Percentiles rank a stretch among this genome's conserved stretches.
phyloP scores from a whole-genome alignment of 1,284 basidiomycete genomes.

The Macrocystidia cucumis region DNA sequence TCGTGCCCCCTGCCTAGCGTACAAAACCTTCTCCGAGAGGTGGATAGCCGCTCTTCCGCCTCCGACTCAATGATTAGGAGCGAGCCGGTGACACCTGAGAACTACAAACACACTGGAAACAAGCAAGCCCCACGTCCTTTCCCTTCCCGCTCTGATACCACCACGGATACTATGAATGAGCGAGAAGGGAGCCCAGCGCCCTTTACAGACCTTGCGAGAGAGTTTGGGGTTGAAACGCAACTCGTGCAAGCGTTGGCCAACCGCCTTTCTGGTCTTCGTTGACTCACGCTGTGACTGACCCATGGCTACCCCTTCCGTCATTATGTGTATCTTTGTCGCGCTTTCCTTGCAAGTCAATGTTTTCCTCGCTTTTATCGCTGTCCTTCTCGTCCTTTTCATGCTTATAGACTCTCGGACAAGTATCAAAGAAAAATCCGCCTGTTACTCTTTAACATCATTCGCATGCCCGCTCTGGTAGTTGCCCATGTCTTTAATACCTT shows the following conservation, averaged over 20 bases:
- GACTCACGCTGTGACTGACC: too few species aligned
- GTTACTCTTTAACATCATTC: too few species aligned
- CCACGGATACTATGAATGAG: slow-evolving; percentile 6
- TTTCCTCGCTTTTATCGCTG: too few species aligned
- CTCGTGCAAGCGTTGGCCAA: slow-evolving; percentile 63
- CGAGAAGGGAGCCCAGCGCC: slow-evolving; percentile 14
- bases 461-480: too few species aligned
- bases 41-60: not conserved
- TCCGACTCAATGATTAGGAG: slow-evolving; percentile 7
- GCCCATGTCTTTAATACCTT: too few species aligned
- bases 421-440: too few species aligned
- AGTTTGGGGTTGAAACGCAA: slow-evolving; percentile 65
- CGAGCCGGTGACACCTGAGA: slow-evolving; percentile 13
- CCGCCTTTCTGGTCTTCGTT: slow-evolving; percentile 32
- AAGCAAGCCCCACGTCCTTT: not conserved
- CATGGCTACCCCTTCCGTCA: too few species aligned
- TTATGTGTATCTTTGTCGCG: too few species aligned
- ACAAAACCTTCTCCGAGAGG: slow-evolving; percentile 3
- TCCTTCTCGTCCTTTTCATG: too few species aligned
- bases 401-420: too few species aligned
- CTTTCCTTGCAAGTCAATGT: too few species aligned
- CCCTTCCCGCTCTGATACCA: not conserved
- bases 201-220: slow-evolving; percentile 51
- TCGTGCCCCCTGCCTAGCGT: slow-evolving; percentile 13
- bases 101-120: too few species aligned